A percentile compares a stretch with the other conserved stretches of the same genome.
phyloP scores from a whole-genome alignment of 2,329 filamentous ascomycete species.

The Cercospora nicotianae region DNA sequence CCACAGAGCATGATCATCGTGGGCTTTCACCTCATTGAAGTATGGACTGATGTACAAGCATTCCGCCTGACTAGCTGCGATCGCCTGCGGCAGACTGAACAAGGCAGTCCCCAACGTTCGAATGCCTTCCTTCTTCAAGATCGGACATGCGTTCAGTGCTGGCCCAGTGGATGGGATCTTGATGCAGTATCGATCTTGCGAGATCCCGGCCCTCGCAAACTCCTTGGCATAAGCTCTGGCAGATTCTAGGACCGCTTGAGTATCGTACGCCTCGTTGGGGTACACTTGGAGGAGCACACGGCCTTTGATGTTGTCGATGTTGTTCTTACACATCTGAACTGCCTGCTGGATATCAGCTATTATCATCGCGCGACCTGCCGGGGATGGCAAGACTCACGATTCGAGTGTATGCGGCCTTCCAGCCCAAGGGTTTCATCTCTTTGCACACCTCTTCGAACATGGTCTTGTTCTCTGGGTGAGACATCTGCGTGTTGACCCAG shows the following conservation, averaged over 20 bases:
- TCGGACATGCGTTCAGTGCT: constrained; percentile 60
- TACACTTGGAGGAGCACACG: constrained; percentile 27
- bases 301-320: constrained; percentile 28
- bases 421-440: constrained; percentile 25
- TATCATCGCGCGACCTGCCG: neutral
- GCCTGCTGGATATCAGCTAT: constrained; percentile 3
- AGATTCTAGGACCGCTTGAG: constrained; percentile 23
- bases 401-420: constrained; percentile 27
- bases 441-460: constrained; percentile 28
- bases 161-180: constrained; percentile 66
- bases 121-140: constrained; percentile 56
- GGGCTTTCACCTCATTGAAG: constrained; percentile 64
- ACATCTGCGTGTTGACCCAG: constrained; percentile 28
- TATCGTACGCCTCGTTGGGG: constrained; percentile 25
- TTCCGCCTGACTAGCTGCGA: constrained; percentile 56
- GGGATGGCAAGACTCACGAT: constrained; percentile 16
- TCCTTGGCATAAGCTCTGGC: constrained; percentile 26
- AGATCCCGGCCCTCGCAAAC: constrained; percentile 35
- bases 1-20: constrained; percentile 36
- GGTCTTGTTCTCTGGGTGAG: constrained; percentile 24
- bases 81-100: constrained; percentile 62
- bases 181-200: constrained; percentile 54
- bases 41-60: constrained; percentile 65
- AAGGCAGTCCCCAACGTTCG: constrained; percentile 63
- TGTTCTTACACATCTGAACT: constrained; percentile 27